These are phyloP conservation scores for Kwoniella bestiolae DNA, from an alignment of 768 basidiomycete genomes.

Conservation along the genomic window DNA sequence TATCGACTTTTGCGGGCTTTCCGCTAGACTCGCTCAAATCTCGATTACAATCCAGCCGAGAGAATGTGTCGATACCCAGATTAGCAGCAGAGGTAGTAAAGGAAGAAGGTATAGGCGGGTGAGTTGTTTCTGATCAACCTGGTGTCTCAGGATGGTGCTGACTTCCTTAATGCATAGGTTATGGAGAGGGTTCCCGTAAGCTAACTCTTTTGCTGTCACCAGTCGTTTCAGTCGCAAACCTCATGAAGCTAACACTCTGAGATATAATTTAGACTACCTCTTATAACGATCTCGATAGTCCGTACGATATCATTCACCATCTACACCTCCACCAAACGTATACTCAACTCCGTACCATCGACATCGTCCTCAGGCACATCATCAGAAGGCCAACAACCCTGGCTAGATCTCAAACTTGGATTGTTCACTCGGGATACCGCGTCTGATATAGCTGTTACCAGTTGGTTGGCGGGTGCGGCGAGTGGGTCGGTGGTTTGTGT, in stretches of 20 bases:
- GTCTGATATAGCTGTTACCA: conserved; percentile 73
- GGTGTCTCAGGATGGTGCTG: neutral
- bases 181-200: conserved; percentile 54
- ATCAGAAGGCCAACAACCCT: conserved; percentile 12
- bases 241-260: neutral
- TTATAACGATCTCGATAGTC: conserved; percentile 94
- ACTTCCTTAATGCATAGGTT: conserved; percentile 24
- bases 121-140: conserved; percentile 61
- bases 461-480: conserved; percentile 82
- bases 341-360: conserved; percentile 40
- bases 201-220: neutral
- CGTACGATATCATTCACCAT: conserved; percentile 63
- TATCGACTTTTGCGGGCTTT: conserved; percentile 91
- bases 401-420: conserved; percentile 37
- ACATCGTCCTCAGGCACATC: neutral
- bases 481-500: conserved; percentile 88
- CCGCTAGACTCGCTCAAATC: conserved; percentile 97
- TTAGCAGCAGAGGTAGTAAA: conserved; percentile 56
- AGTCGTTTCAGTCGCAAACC: too few relatives aligned
- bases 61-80: conserved; percentile 71
- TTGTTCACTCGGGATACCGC: conserved; percentile 43
- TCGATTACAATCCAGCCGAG: conserved; percentile 81
- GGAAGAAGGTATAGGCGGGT: conserved; percentile 67
- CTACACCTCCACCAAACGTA: conserved; percentile 54
- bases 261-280: conserved; percentile 72